Evolutionary conservation across 192 early-diverging fungal species (phyloP).

Genomic region (Oehlia diaphana): DNA sequence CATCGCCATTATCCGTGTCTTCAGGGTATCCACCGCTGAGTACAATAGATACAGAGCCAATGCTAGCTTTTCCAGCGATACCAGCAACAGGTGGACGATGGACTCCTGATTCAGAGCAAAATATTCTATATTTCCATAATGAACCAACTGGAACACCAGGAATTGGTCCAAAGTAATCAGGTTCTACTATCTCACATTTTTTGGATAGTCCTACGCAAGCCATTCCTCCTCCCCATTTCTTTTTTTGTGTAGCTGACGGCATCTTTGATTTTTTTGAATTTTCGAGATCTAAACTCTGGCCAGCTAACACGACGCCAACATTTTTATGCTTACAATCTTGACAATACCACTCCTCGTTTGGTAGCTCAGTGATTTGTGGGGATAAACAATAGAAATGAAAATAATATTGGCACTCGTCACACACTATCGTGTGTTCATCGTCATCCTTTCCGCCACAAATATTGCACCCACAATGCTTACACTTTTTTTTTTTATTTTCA

Average conservation of each 20-base stretch:
- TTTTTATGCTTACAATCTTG: slow-evolving; percentile 49
- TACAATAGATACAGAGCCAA: slow-evolving; percentile 61
- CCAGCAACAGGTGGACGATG: slow-evolving; percentile 65
- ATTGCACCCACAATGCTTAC: slow-evolving; percentile 53
- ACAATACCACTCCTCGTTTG: slow-evolving; percentile 54
- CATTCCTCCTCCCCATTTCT: slow-evolving; percentile 59
- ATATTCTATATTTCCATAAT: slow-evolving; percentile 52
- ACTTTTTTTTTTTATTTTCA: slow-evolving; percentile 35
- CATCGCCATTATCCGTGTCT: slow-evolving; percentile 63
- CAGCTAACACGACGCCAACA: slow-evolving; percentile 38
- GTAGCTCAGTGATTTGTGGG: slow-evolving; percentile 39
- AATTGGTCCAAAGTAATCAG: slow-evolving; percentile 44
- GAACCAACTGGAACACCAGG: slow-evolving; percentile 62
- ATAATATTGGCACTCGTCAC: slow-evolving; percentile 60
- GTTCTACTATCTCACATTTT: slow-evolving; percentile 21
- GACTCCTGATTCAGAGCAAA: slow-evolving; percentile 52
- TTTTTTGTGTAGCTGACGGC: slow-evolving; percentile 54
- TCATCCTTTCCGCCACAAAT: slow-evolving; percentile 55
- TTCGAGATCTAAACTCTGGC: slow-evolving; percentile 40
- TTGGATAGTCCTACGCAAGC: slow-evolving; percentile 49
- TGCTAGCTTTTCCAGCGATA: slow-evolving; percentile 53
- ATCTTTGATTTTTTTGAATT: slow-evolving; percentile 46
- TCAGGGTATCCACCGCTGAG: slow-evolving; percentile 65
- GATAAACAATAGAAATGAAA: slow-evolving; percentile 56
- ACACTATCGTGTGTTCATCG: slow-evolving; percentile 54